Evolutionary conservation across 257 asterid species (phyloP).

Genomic region (Eucommia ulmoides): DNA sequence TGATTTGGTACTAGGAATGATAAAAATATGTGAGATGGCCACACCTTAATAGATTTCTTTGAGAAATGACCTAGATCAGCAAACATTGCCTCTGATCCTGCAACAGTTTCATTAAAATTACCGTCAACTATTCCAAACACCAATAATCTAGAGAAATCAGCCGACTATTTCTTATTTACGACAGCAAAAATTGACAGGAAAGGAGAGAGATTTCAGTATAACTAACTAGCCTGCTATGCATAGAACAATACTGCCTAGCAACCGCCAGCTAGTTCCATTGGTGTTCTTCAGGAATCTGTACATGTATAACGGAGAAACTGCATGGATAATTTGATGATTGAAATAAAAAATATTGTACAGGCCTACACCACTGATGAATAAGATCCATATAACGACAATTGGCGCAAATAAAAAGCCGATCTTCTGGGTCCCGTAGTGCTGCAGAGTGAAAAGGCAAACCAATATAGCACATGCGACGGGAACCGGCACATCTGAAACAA

Average conservation of each 20-base stretch:
- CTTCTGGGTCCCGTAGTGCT: constrained; percentile 70
- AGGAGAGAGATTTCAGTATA: too few species aligned
- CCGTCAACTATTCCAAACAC: too few species aligned
- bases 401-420: constrained; percentile 86
- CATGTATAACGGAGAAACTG: constrained; percentile 70
- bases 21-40: background rate
- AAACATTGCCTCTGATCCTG: constrained; percentile 91
- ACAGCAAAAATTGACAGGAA: too few species aligned
- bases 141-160: too few species aligned
- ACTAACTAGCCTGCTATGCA: constrained; percentile 75
- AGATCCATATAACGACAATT: constrained; percentile 67
- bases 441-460: constrained; percentile 84
- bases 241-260: constrained; percentile 58
- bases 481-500: constrained; percentile 59
- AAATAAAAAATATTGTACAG: constrained; percentile 47
- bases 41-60: constrained; percentile 76
- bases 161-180: too few species aligned
- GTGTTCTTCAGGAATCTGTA: constrained; percentile 53
- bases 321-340: constrained; percentile 41
- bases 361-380: constrained; percentile 59
- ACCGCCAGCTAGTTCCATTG: constrained; percentile 53
- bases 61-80: constrained; percentile 93
- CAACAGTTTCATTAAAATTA: background rate
- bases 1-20: background rate
- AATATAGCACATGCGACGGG: constrained; percentile 74